Conservation (phyloP, 139 green algal genomes). For the Gonium pectorale region DNA sequence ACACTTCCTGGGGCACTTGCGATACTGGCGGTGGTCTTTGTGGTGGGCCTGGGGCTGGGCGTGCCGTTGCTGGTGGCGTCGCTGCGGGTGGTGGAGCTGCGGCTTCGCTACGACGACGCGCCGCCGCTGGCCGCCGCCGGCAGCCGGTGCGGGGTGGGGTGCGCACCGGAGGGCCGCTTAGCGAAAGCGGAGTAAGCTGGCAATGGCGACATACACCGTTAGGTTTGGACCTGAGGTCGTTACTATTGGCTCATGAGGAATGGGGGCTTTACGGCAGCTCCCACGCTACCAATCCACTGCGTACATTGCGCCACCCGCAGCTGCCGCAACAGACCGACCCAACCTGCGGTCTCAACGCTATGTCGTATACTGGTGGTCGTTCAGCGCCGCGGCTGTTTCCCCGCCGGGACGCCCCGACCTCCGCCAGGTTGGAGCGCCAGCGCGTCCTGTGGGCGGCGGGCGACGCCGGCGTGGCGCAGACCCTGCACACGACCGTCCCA, state of each 20-base stretch:
- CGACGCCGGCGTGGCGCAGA: background rate
- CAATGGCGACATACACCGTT: too few species aligned
- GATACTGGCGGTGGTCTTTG: background rate
- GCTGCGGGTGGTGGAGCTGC: background rate
- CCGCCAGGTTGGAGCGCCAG: background rate
- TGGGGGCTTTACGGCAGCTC: too few species aligned
- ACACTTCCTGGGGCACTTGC: background rate
- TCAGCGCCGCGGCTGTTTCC: background rate
- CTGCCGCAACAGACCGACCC: too few species aligned
- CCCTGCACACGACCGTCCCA: background rate
- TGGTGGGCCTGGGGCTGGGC: background rate
- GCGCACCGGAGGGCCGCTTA: too few species aligned
- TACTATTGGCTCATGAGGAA: too few species aligned
- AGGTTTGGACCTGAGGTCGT: too few species aligned
- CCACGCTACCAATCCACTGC: too few species aligned
- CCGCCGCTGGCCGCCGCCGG: background rate
- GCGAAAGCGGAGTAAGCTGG: too few species aligned
- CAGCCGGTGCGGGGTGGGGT: background rate
- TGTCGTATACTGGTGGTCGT: too few species aligned
- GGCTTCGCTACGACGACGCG: conserved; percentile 28
- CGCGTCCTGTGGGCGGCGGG: conserved; percentile 1
- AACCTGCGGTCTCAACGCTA: too few species aligned
- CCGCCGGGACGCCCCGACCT: background rate
- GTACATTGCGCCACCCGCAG: too few species aligned
- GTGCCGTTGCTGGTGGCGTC: conserved; percentile 42